Base-by-base conservation (phyloP, 192 early-diverging fungal genomes). In the Coemansia guatemalensis region DNA sequence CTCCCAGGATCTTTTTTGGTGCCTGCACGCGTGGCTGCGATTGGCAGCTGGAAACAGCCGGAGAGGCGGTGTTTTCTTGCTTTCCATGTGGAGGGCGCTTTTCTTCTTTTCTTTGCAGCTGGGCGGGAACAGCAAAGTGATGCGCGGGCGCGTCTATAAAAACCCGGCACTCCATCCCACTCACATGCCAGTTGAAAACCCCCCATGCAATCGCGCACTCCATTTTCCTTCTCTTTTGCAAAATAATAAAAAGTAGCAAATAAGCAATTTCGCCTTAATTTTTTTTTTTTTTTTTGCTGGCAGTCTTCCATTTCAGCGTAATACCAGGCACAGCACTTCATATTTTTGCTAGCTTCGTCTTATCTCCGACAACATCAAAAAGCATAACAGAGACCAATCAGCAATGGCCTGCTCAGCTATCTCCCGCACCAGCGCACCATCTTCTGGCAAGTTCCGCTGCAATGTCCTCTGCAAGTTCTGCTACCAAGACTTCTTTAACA, bases 381-480 rank as follows among this genome's bases (percentile, higher is more conserved):
- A 33, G 54, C 54, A 21, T 33, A 56, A 23, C 9, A 12, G 27
- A 8, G 30, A 20, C 14, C 30, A 62, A 27, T 54, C n/a, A 6
- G 54, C 8, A 54, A 77, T 77, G 74, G 68, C 74, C 18, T 67
- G 61, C 53, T 77, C 74, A 12, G 32, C 49, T 20, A 51, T 64
- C 30, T 64, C 68, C 9, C 24, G 60, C 52, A 32, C 68, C 27
- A 62, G 60, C 26, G 27, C 47, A 4, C 29, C 73, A n/a, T 77
- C 74, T 2, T 71, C 64, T 6, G 44, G 61, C 32, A 59, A 62
- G 48, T 77, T 71, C 58, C 56, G 69, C 54, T 77, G 74, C 61
- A 33, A 77, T 12, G 62, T 64, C 21, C 53, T 77, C 17, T 77
- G 74, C 61, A 60, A 52, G 9, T 60, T 67, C 60, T 77, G 74